phyloP scores from a whole-genome alignment of 2,329 filamentous ascomycete species.

The Scolecobasidium constrictum region DNA sequence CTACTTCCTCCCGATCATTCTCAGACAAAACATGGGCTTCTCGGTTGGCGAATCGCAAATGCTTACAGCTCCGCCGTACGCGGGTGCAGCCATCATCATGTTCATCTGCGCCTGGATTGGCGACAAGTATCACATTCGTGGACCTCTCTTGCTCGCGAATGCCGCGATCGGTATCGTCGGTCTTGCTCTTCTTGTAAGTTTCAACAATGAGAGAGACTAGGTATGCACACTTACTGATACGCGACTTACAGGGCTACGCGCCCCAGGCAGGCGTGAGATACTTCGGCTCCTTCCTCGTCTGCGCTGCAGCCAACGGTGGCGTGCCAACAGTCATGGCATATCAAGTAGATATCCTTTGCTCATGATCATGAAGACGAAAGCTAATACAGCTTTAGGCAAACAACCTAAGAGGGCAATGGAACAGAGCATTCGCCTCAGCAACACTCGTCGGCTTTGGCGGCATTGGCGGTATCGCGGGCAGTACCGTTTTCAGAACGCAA shows the following conservation, averaged over 20 bases:
- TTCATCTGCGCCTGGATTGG: conserved; percentile 18
- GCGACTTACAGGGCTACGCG: conserved; percentile 44
- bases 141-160: conserved; percentile 44
- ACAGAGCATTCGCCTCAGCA: conserved; percentile 67
- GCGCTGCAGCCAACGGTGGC: conserved; percentile 67
- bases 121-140: not conserved
- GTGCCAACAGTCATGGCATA: conserved; percentile 65
- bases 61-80: conserved; percentile 60
- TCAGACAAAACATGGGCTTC: conserved; percentile 53
- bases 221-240: conserved; percentile 68
- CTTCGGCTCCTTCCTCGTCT: conserved; percentile 63
- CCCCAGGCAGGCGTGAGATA: too few species aligned
- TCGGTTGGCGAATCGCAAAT: conserved; percentile 54
- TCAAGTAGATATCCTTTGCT: too few species aligned
- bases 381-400: too few species aligned
- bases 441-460: conserved; percentile 67
- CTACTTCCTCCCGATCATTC: conserved; percentile 70
- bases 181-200: conserved; percentile 54
- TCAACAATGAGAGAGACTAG: conserved; percentile 55
- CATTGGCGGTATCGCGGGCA: conserved; percentile 66
- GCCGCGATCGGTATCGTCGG: conserved; percentile 54
- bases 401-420: conserved; percentile 83
- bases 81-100: conserved; percentile 52
- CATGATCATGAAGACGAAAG: too few species aligned
- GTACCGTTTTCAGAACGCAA: conserved; percentile 50